These are phyloP conservation scores for Penicillium sp. DNA, from an alignment of 2,329 filamentous ascomycete species.

Conservation along the genomic window DNA sequence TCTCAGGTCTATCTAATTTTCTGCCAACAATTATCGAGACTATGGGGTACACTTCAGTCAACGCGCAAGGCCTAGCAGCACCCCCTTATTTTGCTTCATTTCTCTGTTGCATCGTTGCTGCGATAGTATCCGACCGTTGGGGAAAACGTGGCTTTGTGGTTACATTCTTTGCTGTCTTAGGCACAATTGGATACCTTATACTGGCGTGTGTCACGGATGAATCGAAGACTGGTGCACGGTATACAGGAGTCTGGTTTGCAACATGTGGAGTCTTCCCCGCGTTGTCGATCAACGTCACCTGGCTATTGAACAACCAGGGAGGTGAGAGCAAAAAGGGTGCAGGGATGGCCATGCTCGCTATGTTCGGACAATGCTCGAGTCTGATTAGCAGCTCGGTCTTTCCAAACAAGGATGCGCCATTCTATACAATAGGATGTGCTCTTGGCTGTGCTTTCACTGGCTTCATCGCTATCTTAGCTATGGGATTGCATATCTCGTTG, in stretches of 20 bases:
- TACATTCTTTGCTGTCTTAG: constrained; percentile 31
- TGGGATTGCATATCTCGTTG: constrained; percentile 25
- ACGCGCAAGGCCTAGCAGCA: constrained; percentile 49
- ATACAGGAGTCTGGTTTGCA: constrained; percentile 46
- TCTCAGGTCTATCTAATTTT: constrained; percentile 47
- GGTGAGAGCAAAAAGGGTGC: constrained; percentile 32
- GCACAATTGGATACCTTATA: constrained; percentile 41
- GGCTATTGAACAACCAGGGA: constrained; percentile 34
- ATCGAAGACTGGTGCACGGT: constrained; percentile 36
- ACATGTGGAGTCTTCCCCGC: constrained; percentile 32
- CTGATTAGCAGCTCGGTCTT: constrained; percentile 32
- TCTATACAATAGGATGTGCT: constrained; percentile 29
- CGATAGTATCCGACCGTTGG: constrained; percentile 43
- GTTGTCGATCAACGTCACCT: constrained; percentile 30
- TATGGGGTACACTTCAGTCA: constrained; percentile 46
- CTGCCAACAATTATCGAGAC: constrained; percentile 48
- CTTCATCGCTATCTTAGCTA: constrained; percentile 26
- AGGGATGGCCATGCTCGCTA: constrained; percentile 30
- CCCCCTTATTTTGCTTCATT: constrained; percentile 49
- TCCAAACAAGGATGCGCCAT: constrained; percentile 27
- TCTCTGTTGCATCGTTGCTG: constrained; percentile 33
- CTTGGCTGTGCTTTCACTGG: constrained; percentile 31
- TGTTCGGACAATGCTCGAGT: constrained; percentile 33
- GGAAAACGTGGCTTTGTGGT: constrained; percentile 43
- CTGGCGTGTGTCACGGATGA: constrained; percentile 33